These are phyloP conservation scores for Russula abietina DNA, from an alignment of 768 basidiomycete species.

Conservation along the genomic window DNA sequence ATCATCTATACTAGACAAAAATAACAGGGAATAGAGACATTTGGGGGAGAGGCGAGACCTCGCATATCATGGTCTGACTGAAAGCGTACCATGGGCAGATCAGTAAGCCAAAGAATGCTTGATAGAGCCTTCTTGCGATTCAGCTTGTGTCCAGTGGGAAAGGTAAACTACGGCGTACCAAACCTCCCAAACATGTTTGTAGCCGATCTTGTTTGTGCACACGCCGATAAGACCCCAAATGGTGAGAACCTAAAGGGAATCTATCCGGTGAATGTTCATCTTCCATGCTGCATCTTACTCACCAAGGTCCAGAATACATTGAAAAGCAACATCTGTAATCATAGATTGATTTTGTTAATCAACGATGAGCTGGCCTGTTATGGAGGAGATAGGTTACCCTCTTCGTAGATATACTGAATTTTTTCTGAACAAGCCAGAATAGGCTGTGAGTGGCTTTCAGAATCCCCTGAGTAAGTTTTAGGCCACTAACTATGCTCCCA, in stretches of 20 bases:
- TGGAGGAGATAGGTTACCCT: conserved; percentile 34
- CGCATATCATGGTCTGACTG: conserved; percentile 78
- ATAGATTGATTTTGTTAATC: background rate
- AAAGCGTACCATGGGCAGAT: conserved; percentile 80
- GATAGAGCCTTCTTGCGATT: conserved; percentile 47
- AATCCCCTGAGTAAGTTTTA: background rate
- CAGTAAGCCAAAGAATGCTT: conserved; percentile 64
- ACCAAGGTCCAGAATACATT: conserved; percentile 70
- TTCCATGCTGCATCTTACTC: conserved; percentile 20
- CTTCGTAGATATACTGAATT: conserved; percentile 58
- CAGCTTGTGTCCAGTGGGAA: background rate
- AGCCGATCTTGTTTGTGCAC: conserved; percentile 66
- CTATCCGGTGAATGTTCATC: background rate
- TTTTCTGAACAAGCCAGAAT: conserved; percentile 67
- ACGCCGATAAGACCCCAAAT: conserved; percentile 76
- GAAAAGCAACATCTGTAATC: conserved; percentile 57
- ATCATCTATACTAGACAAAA: background rate
- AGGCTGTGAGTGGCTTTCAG: conserved; percentile 33
- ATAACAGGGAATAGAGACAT: conserved; percentile 40
- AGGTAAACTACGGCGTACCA: conserved; percentile 39
- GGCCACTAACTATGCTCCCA: conserved; percentile 58
- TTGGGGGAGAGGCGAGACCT: conserved; percentile 66
- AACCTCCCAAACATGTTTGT: conserved; percentile 80
- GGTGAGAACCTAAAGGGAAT: conserved; percentile 45
- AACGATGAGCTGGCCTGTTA: background rate